Conservation (phyloP, 2,329 filamentous ascomycete species). For the Penicillium aurantiogriseum region DNA sequence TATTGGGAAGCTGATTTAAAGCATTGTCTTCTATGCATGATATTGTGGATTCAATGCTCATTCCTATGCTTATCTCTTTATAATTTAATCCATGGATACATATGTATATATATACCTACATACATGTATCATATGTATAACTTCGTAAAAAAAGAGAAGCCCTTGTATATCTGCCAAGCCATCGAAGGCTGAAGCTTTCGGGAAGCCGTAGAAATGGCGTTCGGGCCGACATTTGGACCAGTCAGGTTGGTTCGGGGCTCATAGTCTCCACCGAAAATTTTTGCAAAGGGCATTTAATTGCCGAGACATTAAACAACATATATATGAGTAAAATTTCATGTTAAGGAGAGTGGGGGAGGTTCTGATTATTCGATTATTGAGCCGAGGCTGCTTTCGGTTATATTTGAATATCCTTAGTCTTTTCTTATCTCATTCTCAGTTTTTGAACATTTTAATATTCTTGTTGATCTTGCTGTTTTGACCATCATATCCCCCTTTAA, state of each 20-base stretch:
- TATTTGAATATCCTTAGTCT: not conserved
- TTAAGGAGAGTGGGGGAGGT: not conserved
- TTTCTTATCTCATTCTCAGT: not conserved
- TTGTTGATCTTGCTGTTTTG: not conserved
- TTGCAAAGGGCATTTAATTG: not conserved
- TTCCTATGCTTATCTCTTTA: no score
- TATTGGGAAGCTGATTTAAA: no score
- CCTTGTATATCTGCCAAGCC: not conserved
- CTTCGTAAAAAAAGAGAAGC: no score
- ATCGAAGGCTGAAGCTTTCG: not conserved
- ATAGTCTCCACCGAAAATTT: not conserved
- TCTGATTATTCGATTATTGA: not conserved
- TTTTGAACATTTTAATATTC: not conserved
- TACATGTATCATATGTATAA: no score
- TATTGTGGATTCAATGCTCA: no score
- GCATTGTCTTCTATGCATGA: no score
- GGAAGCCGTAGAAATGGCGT: not conserved
- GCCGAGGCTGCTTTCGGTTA: constrained; percentile 7
- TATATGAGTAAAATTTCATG: no score
- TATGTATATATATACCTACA: no score
- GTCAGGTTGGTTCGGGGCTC: not conserved
- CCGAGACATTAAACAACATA: not conserved
- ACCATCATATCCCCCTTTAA: not conserved
- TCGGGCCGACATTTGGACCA: not conserved
- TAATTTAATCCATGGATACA: no score